Conservation (phyloP, 2,329 filamentous ascomycete species). For the Colletotrichum agaves region DNA sequence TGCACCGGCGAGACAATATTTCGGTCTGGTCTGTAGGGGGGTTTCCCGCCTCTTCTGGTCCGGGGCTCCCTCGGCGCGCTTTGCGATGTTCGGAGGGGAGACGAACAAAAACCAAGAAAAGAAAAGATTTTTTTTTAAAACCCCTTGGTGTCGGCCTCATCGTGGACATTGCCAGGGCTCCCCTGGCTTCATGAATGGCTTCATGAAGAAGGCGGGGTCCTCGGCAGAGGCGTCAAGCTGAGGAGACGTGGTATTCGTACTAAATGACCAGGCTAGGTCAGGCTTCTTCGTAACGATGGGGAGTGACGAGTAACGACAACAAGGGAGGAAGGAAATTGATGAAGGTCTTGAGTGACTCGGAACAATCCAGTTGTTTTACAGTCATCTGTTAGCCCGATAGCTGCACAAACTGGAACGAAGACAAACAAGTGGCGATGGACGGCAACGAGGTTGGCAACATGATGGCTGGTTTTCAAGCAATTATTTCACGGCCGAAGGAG, state of each 20-base stretch:
- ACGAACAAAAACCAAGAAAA: background rate
- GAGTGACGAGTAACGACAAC: background rate
- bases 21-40: background rate
- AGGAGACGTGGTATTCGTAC: background rate
- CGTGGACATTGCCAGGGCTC: slow-evolving; percentile 7
- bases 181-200: background rate
- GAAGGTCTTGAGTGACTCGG: background rate
- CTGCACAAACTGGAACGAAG: slow-evolving; percentile 6
- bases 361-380: too few relatives aligned
- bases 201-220: background rate
- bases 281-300: background rate
- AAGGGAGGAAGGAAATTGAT: background rate
- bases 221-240: slow-evolving; percentile 14
- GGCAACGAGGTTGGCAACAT: slow-evolving; percentile 6
- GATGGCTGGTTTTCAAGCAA: slow-evolving; percentile 8
- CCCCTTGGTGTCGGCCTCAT: slow-evolving; percentile 8
- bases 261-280: background rate
- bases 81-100: background rate
- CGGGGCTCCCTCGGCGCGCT: background rate
- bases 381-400: background rate
- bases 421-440: background rate
- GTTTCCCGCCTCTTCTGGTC: background rate
- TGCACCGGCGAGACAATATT: slow-evolving; percentile 2
- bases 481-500: background rate
- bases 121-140: too few relatives aligned